Conservation (phyloP, 257 asterid genomes). For the Leptodermis oblonga region DNA sequence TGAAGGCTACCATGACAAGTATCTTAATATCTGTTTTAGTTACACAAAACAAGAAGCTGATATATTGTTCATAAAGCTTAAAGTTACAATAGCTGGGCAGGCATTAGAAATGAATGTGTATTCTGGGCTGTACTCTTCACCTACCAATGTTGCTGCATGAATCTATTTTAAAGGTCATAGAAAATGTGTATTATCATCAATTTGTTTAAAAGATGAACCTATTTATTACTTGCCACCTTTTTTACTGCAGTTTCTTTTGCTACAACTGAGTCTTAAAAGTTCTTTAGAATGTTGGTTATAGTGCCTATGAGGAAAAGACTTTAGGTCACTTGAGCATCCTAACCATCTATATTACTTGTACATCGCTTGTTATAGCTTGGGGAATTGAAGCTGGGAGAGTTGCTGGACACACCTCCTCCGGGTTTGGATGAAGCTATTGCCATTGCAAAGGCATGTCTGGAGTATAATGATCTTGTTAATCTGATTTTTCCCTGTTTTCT, state of each 20-base stretch:
- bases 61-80: not conserved
- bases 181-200: not conserved
- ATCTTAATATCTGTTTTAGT: not conserved
- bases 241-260: not conserved
- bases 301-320: not conserved
- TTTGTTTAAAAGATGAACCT: not conserved
- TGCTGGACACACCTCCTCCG: conserved; percentile 99
- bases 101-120: not conserved
- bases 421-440: conserved; percentile 99
- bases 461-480: conserved; percentile 2
- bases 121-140: not conserved
- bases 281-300: too few relatives aligned
- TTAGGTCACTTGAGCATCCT: not conserved
- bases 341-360: not conserved
- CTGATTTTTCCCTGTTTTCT: conserved; percentile 6
- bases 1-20: not conserved
- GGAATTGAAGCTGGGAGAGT: conserved; percentile 94
- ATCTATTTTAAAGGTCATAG: not conserved
- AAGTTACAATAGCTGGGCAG: not conserved
- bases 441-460: conserved; percentile 72
- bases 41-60: not conserved
- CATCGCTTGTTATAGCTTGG: conserved; percentile 59
- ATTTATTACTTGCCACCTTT: not conserved
- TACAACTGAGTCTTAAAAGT: not conserved
- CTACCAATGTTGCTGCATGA: not conserved